Evolutionary conservation across 176 grass and related monocot species (phyloP).

Genomic region (Rhynchospora breviuscula): DNA sequence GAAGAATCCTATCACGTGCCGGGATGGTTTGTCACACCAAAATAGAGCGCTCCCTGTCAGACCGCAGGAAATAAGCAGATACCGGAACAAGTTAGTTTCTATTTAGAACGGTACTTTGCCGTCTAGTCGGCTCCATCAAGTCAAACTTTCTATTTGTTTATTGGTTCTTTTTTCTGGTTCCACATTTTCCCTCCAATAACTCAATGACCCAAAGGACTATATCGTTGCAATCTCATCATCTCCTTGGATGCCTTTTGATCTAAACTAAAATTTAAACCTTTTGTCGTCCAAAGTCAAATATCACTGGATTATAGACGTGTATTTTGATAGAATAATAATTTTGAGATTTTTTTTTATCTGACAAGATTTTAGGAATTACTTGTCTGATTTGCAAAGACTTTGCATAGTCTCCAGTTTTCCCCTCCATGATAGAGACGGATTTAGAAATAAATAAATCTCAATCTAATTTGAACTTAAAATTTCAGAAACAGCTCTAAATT

Average conservation of each 20-base stretch:
- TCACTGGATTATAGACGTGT: neutral
- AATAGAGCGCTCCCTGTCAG: too few relatives aligned
- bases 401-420: too few relatives aligned
- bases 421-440: too few relatives aligned
- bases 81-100: neutral
- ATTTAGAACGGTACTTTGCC: neutral
- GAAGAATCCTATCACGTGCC: too few relatives aligned
- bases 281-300: neutral
- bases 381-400: too few relatives aligned
- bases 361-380: too few relatives aligned
- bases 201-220: neutral
- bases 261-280: neutral
- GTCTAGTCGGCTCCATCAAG: neutral
- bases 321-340: neutral
- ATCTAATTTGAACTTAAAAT: too few relatives aligned
- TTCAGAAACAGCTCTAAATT: too few relatives aligned
- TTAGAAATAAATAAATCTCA: too few relatives aligned
- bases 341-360: neutral
- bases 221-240: neutral
- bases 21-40: too few relatives aligned
- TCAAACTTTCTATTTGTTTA: neutral
- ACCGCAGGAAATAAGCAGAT: neutral
- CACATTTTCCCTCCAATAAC: neutral
- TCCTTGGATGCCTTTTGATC: too few relatives aligned
- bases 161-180: neutral